phyloP scores from a whole-genome alignment of 2,329 filamentous ascomycete genomes.

The Coniochaeta sp. region DNA sequence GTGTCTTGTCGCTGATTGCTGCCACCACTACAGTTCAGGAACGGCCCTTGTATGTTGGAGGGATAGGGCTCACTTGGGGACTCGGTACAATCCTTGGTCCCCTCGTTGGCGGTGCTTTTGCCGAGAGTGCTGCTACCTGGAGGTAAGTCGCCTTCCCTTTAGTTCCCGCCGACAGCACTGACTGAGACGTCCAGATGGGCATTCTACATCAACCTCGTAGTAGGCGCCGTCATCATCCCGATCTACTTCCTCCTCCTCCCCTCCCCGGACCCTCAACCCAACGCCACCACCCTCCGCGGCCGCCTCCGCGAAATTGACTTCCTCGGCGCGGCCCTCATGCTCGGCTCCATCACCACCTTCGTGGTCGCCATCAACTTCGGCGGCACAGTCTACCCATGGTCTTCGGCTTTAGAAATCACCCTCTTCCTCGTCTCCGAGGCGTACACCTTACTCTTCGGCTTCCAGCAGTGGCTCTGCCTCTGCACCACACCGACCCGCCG shows the following conservation, averaged over 20 bases:
- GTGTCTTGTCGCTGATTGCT: slow-evolving; percentile 4
- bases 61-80: slow-evolving; percentile 29
- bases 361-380: slow-evolving; percentile 45
- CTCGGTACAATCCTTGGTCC: slow-evolving; percentile 39
- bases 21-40: slow-evolving; percentile 9
- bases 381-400: slow-evolving; percentile 41
- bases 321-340: slow-evolving; percentile 33
- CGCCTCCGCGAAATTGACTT: slow-evolving; percentile 29
- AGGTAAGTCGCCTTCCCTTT: no score
- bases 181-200: slow-evolving; percentile 20
- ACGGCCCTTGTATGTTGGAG: slow-evolving; percentile 19
- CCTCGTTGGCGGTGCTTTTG: slow-evolving; percentile 39
- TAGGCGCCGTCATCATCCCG: slow-evolving; percentile 27
- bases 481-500: slow-evolving; percentile 30
- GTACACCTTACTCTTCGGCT: no score
- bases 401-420: slow-evolving; percentile 32
- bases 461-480: slow-evolving; percentile 38
- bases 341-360: slow-evolving; percentile 29
- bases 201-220: slow-evolving; percentile 51
- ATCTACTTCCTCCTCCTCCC: slow-evolving; percentile 23
- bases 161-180: no score
- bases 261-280: slow-evolving; percentile 9
- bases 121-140: slow-evolving; percentile 33
- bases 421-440: slow-evolving; percentile 34
- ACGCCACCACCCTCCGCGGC: slow-evolving; percentile 12